Evolutionary conservation across 345 rosid species (phyloP).

Genomic region (Gossypium mustelinum): DNA sequence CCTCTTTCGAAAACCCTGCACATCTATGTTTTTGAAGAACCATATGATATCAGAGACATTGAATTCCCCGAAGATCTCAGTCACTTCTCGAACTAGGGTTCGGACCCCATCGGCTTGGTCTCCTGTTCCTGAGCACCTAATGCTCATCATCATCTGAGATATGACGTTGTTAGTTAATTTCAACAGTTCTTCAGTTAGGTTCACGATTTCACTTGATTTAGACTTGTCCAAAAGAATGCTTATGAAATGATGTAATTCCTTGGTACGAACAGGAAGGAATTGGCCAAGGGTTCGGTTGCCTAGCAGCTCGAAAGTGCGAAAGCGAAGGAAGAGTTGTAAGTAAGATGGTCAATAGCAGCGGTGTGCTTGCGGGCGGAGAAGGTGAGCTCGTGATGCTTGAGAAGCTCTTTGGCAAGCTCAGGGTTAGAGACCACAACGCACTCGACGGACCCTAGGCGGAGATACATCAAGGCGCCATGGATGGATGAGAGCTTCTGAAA

Average conservation of each 20-base stretch:
- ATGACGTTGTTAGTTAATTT: neutral
- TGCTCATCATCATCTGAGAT: neutral
- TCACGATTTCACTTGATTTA: neutral
- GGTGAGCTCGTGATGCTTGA: neutral
- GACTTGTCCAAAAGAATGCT: neutral
- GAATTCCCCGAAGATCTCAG: neutral
- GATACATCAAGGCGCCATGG: neutral
- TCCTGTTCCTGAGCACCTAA: neutral
- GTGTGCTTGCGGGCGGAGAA: neutral
- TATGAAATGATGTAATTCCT: neutral
- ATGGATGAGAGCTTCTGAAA: neutral
- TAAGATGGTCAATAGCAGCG: neutral
- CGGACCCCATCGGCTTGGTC: neutral
- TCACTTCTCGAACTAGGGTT: neutral
- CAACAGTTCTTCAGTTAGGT: neutral
- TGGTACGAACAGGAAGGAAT: neutral
- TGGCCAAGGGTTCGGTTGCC: neutral
- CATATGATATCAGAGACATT: neutral
- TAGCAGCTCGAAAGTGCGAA: neutral
- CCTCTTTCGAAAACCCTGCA: neutral
- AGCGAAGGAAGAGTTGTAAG: neutral
- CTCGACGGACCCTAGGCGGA: neutral
- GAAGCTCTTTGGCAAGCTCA: neutral
- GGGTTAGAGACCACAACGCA: neutral
- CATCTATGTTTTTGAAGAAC: neutral